Evolutionary conservation across 2,329 filamentous ascomycete species (phyloP).

Genomic region (Talaromyces sp.): DNA sequence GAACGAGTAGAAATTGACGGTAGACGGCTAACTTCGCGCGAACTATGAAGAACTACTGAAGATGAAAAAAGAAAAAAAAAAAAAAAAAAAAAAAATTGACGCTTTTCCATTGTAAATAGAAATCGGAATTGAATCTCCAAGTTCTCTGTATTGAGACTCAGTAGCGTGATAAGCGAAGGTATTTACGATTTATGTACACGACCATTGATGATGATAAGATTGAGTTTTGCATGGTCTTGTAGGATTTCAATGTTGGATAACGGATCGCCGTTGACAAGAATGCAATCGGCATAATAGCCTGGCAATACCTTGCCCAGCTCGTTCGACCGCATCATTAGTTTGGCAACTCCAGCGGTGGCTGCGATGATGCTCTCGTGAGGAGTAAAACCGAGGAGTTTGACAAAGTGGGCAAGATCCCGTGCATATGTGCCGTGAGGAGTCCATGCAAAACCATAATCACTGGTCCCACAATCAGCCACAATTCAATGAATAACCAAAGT

Average conservation of each 20-base stretch:
- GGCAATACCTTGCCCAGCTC: slow-evolving; percentile 37
- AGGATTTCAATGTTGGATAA: slow-evolving; percentile 37
- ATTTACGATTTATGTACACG: slow-evolving; percentile 35
- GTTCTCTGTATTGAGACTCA: no score
- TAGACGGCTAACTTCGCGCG: no score
- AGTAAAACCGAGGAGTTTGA: slow-evolving; percentile 42
- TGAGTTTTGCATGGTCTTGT: slow-evolving; percentile 40
- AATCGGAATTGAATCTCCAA: no score
- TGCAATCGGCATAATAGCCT: slow-evolving; percentile 41
- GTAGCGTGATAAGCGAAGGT: not conserved
- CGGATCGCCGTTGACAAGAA: slow-evolving; percentile 44
- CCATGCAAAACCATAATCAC: slow-evolving; percentile 46
- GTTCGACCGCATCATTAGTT: slow-evolving; percentile 33
- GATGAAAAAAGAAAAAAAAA: no score
- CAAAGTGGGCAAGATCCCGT: slow-evolving; percentile 43
- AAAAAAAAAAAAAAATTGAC: no score
- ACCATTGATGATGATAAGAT: slow-evolving; percentile 46
- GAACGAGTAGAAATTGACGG: no score
- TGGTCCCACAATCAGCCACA: not conserved
- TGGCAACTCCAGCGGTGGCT: slow-evolving; percentile 37
- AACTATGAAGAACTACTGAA: no score
- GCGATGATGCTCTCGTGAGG: slow-evolving; percentile 41
- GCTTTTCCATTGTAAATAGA: no score
- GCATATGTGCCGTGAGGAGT: slow-evolving; percentile 46
- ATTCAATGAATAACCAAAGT: not conserved